Percentiles rank a stretch among this genome's conserved stretches.
These are phyloP conservation scores for Aureobasidium sp. DNA, from an alignment of 2,329 filamentous ascomycete species.

Conservation along the genomic window DNA sequence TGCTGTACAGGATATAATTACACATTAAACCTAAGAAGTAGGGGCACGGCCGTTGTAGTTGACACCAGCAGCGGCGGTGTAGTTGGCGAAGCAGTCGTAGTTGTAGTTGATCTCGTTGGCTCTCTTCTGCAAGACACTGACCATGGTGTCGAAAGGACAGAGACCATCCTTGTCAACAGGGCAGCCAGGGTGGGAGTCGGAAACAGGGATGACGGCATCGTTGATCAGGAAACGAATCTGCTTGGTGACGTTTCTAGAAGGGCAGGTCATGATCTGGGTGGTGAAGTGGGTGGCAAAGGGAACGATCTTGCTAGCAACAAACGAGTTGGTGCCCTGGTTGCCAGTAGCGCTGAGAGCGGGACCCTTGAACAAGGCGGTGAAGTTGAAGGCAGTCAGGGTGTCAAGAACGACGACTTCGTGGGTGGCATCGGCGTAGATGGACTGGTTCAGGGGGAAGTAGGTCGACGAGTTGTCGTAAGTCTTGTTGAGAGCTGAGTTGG, in stretches of 20 bases:
- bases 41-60: slow-evolving; percentile 8
- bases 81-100: slow-evolving; percentile 7
- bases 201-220: neutral
- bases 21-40: neutral
- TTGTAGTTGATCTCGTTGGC: slow-evolving; percentile 2
- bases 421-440: slow-evolving; percentile 9
- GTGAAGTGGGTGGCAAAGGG: slow-evolving; percentile 11
- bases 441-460: slow-evolving; percentile 9
- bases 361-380: slow-evolving; percentile 5
- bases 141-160: slow-evolving; percentile 9
- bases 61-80: neutral
- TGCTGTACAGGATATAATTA: neutral
- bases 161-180: slow-evolving; percentile 7
- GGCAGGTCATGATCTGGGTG: slow-evolving; percentile 8
- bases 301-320: slow-evolving; percentile 7
- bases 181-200: slow-evolving; percentile 1
- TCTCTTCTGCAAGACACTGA: neutral
- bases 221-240: slow-evolving; percentile 11
- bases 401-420: slow-evolving; percentile 9
- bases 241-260: slow-evolving; percentile 2
- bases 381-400: slow-evolving; percentile 6
- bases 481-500: neutral
- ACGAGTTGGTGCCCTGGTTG: neutral
- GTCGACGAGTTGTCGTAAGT: slow-evolving; percentile 1
- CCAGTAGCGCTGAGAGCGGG: neutral